Evolutionary conservation across 1,284 basidiomycete genomes (phyloP), one percentile per base, ranked within the genome.

Genomic region (Sphagnurus paluster): DNA sequence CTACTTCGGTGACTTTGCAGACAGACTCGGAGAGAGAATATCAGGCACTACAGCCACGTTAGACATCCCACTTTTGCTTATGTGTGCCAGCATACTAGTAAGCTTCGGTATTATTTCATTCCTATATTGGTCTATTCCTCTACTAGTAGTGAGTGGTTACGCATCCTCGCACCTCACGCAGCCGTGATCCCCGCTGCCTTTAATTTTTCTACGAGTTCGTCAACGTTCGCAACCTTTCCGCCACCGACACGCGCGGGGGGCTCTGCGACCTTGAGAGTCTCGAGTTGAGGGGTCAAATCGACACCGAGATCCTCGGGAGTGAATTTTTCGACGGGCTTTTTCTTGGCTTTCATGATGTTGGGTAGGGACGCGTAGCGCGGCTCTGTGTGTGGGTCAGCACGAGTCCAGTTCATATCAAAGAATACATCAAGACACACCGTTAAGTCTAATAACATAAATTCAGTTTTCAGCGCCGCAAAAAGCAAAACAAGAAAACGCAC

Each of bases 301-400:
- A 95, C 72, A n/a, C 86, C 85, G 11, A 98, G 84, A 58, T 96
- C 93, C 38, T 79, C 74, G 7, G 92, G 76, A 25, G 83, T 83
- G 52, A 94, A 61, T 63, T 92, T 95, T 71, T 95, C 87, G 41
- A 98, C 73, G 19, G 90, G 89, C 74, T 99, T 99, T 82, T 98
- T 99, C 80, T 98, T 99, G 19, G 96, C 96, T 73, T 96, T 96
- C 92, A 96, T 97, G 68, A 96, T 96, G 63, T 93, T 96, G 13
- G 93, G 94, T 52, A 97, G 68, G 20, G 93, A 93, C 1, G 94
- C 93, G 63, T 96, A 98, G 57, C 94, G 86, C 9, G 94, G 94
- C 66, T 96, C 93, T 90, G 66, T 46, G 6, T 11, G 14, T 24
- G 20, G 4, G 11, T 38, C 23, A 38, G 37, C 13, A 34, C 26